A percentile compares a stretch with the other conserved stretches of the same genome.
Conservation (phyloP, 176 grass and related monocot genomes). For the Aegilops bicornis region DNA sequence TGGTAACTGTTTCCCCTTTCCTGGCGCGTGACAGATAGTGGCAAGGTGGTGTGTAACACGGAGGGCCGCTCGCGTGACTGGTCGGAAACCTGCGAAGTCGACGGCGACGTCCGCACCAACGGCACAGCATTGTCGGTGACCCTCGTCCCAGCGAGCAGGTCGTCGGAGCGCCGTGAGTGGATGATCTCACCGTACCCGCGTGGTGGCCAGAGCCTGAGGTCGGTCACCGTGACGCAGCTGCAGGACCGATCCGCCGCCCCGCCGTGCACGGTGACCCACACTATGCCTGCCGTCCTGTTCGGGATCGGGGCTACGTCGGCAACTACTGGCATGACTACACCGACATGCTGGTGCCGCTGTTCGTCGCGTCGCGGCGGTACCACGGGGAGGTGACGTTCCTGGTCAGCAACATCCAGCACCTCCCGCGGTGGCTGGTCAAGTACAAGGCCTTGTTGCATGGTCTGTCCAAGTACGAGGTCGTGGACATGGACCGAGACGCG, state of each 20-base stretch:
- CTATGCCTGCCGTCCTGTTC: slow-evolving; percentile 50
- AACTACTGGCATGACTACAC: slow-evolving; percentile 59
- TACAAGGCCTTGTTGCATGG: slow-evolving; percentile 26
- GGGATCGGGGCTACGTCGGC: slow-evolving; percentile 46
- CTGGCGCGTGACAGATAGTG: neutral
- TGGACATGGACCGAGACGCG: slow-evolving; percentile 45
- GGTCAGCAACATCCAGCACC: slow-evolving; percentile 26
- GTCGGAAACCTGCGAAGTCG: neutral
- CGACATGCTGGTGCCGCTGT: slow-evolving; percentile 58
- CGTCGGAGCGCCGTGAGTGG: slow-evolving; percentile 2
- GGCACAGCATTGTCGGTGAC: neutral
- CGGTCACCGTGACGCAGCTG: slow-evolving; percentile 34
- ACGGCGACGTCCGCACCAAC: neutral
- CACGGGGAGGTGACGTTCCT: slow-evolving; percentile 54
- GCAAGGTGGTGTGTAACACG: neutral
- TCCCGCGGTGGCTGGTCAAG: slow-evolving; percentile 45
- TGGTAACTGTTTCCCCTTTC: neutral
- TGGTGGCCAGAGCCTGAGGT: slow-evolving; percentile 12
- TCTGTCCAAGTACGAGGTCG: slow-evolving; percentile 39
- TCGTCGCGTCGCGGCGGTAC: slow-evolving; percentile 37
- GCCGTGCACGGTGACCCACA: slow-evolving; percentile 42
- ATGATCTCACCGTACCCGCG: slow-evolving; percentile 51
- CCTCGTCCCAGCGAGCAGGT: slow-evolving; percentile 5
- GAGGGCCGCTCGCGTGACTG: neutral
- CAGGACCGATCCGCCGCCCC: neutral